Base-by-base conservation (phyloP, 345 rosid genomes). In the Excoecaria agallocha region DNA sequence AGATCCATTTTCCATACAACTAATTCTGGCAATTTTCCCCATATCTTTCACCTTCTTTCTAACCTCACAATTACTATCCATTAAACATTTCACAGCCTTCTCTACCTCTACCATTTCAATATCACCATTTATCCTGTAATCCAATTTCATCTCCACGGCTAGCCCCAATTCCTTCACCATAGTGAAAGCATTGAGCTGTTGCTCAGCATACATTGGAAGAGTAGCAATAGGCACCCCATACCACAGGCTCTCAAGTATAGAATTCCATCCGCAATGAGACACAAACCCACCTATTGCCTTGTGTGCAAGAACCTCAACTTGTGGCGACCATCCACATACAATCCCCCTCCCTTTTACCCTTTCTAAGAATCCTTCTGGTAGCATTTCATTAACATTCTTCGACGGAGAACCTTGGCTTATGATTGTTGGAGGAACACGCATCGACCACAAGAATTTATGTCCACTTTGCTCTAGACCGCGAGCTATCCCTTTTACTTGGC, bases 211-310 rank as follows among this genome's bases (percentile, higher is more conserved):
- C 0, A 79, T 13, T 0, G 78, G 78, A 68, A 77, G 65, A 0
- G 82, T 66, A 0, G 66, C 68, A 6, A 74, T 58, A 4, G 78
- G 75, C 63, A 79, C 76, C 1, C 79, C 82, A 56, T 41, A 35
- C 82, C 82, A 64, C 45, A 79, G 6, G n/a, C 78, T 70, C 58
- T 79, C 78, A 75, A 79, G 37, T 54, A 74, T 39, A 0, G 82
- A 79, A n/a, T 74, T 79, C 82, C 82, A 79, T 8, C 82, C 82
- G 17, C 79, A 71, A 22, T 79, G 82, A 4, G 76, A 79, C 8
- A 79, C 74, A 59, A 79, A 79, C 4, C 76, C 79, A 58, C 79
- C 69, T 3, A 59, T 37, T 5, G 82, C 82, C 54, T 50, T 49
- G 51, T 79, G 82, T 13, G 46, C 41, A 37, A 79, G 51, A 17